Base-by-base conservation (phyloP, 768 basidiomycete genomes). In the Russula emetica region DNA sequence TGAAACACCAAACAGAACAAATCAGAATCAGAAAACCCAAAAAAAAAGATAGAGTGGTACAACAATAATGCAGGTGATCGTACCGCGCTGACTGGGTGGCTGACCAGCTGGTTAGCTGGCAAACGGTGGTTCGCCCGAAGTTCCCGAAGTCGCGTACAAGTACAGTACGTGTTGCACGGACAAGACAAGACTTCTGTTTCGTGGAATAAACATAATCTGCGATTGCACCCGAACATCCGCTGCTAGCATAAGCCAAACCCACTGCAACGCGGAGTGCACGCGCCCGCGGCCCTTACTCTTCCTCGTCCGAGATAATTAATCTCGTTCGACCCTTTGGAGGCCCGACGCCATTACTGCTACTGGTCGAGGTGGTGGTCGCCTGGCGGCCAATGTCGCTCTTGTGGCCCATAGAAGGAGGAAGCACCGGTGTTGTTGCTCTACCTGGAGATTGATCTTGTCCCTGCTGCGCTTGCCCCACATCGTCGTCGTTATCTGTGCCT, bases 241-340 rank as follows among this genome's bases (percentile, higher is more conserved):
- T 34, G 20, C n/a, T n/a, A n/a, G 44, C n/a, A 45, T n/a, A 45
- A 45, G 14, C 28, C 47, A 55, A 55, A 26, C 14, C 22, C 14
- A 50, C 13, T 38, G 36, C 63, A 47, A 60, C 63, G 63, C 63
- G 59, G 63, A 56, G 63, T 64, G 58, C 53, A 64, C 63, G 63
- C 58, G 63, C 58, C 63, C 63, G 58, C 63, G 63, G 63, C 58
- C 30, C 36, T 69, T 30, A 70, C 18, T 76, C 77, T 54, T 79
- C 77, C 58, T 74, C 74, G 45, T 78, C 78, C 40, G 77, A 78
- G 34, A 78, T 59, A 36, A 79, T 71, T 14, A 76, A 45, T 2
- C 45, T 47, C 44, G 1, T n/a, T 47, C 72, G 72, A 24, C 72
- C 69, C 56, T 72, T 76, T 67, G 69, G 71, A 40, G 55, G 61